A percentile compares a stretch with the other conserved stretches of the same genome.
Evolutionary conservation across 306 rosid genomes (phyloP).

Genomic region (Biancaea sappan): DNA sequence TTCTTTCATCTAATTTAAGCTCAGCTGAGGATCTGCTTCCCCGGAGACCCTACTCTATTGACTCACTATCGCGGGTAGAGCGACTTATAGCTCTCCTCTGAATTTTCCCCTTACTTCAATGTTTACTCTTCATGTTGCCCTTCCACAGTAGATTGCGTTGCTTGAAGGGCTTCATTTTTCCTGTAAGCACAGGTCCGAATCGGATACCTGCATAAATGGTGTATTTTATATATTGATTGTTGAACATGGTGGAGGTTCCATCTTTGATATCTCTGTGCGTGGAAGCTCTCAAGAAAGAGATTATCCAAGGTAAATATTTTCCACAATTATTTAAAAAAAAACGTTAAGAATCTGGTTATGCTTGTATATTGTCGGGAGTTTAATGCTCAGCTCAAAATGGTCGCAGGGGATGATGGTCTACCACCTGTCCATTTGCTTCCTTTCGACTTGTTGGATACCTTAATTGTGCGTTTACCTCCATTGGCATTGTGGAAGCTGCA

Average conservation of each 20-base stretch:
- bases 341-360: neutral
- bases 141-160: neutral
- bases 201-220: neutral
- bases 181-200: neutral
- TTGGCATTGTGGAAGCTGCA: slow-evolving; percentile 53
- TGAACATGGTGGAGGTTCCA: slow-evolving; percentile 51
- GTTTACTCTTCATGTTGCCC: neutral
- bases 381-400: slow-evolving; percentile 8
- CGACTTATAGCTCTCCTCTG: neutral
- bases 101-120: neutral
- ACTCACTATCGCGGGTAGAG: neutral
- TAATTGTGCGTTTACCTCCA: slow-evolving; percentile 59
- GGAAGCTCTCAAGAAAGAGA: slow-evolving; percentile 41
- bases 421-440: slow-evolving; percentile 52
- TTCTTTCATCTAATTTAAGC: no score
- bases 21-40: no score
- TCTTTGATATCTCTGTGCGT: slow-evolving; percentile 63
- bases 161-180: neutral
- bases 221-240: neutral
- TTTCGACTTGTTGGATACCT: slow-evolving; percentile 46
- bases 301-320: slow-evolving; percentile 41
- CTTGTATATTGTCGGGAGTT: neutral
- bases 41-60: neutral
- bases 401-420: slow-evolving; percentile 58
- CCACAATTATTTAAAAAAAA: neutral